A percentile compares a stretch with the other conserved stretches of the same genome.
Conservation (phyloP, 169 alveolate genomes). For the Eimeria sp. region DNA sequence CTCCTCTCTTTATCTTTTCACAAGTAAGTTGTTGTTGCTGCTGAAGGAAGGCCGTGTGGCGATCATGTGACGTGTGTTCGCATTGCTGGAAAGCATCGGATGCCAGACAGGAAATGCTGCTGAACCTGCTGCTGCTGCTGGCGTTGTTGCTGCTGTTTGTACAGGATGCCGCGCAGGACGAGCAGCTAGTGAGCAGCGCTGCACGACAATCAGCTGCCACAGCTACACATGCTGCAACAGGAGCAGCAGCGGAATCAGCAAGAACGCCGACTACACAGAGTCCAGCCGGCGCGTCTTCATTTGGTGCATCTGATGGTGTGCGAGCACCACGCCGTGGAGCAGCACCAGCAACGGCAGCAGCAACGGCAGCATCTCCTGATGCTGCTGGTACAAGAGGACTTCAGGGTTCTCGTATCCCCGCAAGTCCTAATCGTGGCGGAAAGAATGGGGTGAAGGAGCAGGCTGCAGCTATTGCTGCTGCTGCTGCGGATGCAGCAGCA, state of each 20-base stretch:
- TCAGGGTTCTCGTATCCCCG: background rate
- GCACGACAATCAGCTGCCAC: constrained; percentile 13
- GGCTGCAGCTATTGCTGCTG: background rate
- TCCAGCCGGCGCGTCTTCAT: background rate
- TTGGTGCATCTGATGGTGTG: background rate
- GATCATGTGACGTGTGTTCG: background rate
- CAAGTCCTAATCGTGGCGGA: too few relatives aligned
- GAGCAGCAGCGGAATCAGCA: background rate
- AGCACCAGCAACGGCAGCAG: constrained; percentile 17
- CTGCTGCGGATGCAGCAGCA: background rate
- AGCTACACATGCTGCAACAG: background rate
- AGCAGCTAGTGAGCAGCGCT: background rate
- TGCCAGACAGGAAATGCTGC: background rate
- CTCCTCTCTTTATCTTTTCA: constrained; percentile 33
- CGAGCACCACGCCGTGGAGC: background rate
- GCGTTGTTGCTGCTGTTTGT: background rate
- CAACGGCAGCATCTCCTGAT: background rate
- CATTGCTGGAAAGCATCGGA: background rate
- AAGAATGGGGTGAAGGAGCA: background rate
- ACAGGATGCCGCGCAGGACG: constrained; percentile 44
- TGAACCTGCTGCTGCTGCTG: background rate
- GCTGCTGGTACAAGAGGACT: background rate
- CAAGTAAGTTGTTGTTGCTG: constrained; percentile 15
- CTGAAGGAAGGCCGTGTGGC: background rate
- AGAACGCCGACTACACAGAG: background rate